Percentiles rank a stretch among this genome's conserved stretches.
These are phyloP conservation scores for Colletotrichum cordylinicola DNA, from an alignment of 2,329 filamentous ascomycete species.

Conservation along the genomic window DNA sequence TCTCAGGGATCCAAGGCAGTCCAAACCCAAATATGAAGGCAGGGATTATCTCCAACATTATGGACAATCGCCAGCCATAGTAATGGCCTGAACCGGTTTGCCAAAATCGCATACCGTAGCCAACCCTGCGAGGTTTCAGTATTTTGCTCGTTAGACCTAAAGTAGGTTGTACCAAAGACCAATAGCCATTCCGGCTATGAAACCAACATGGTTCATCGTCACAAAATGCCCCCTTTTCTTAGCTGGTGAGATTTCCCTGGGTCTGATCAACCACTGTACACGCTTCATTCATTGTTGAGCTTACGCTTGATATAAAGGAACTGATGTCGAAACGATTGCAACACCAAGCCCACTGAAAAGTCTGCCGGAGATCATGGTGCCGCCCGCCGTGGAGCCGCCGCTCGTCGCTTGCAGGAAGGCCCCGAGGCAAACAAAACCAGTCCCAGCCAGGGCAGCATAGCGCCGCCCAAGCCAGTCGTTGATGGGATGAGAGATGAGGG, in stretches of 20 bases:
- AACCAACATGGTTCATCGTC: constrained; percentile 64
- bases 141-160: not conserved
- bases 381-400: constrained; percentile 42
- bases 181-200: constrained; percentile 57
- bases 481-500: constrained; percentile 57
- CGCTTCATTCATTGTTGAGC: not conserved
- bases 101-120: constrained; percentile 63
- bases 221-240: constrained; percentile 60
- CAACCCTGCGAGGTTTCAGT: constrained; percentile 47
- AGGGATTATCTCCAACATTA: constrained; percentile 57
- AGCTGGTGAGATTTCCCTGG: constrained; percentile 60
- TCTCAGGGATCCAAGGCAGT: constrained; percentile 59
- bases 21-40: constrained; percentile 54
- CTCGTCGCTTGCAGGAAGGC: constrained; percentile 53
- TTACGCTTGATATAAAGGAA: constrained; percentile 63
- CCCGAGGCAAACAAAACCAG: constrained; percentile 52
- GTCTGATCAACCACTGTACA: not conserved
- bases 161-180: constrained; percentile 55
- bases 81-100: constrained; percentile 43
- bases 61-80: constrained; percentile 59
- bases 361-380: constrained; percentile 56
- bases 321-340: constrained; percentile 60
- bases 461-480: constrained; percentile 59
- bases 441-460: constrained; percentile 54
- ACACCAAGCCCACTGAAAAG: constrained; percentile 59